These are phyloP conservation scores for Chalaropsis ovoidea DNA, from an alignment of 2,329 filamentous ascomycete species.

Conservation along the genomic window DNA sequence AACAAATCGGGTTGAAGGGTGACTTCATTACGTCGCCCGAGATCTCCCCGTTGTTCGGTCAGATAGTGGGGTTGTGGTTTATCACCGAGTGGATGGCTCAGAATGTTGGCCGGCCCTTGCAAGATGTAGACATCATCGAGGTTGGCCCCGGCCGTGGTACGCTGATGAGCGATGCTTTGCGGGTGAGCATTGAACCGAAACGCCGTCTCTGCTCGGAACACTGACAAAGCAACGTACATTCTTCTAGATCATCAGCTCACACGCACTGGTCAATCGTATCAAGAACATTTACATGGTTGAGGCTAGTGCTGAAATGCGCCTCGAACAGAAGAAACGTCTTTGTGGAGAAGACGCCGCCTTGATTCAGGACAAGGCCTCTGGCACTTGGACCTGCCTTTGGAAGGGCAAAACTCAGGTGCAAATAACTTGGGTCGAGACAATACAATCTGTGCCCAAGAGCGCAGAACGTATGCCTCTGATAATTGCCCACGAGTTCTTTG, in stretches of 20 bases:
- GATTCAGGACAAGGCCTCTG: slow-evolving; percentile 33
- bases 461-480: slow-evolving; percentile 64
- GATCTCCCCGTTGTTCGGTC: slow-evolving; percentile 94
- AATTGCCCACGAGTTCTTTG: slow-evolving; percentile 96
- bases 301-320: slow-evolving; percentile 69
- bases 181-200: slow-evolving; percentile 45
- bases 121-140: slow-evolving; percentile 75
- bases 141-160: slow-evolving; percentile 90
- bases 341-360: slow-evolving; percentile 61
- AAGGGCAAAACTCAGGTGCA: slow-evolving; percentile 44
- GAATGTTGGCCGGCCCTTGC: slow-evolving; percentile 46
- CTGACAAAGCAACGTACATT: slow-evolving; percentile 4
- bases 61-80: slow-evolving; percentile 88
- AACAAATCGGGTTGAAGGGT: slow-evolving; percentile 85
- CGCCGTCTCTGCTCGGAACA: neutral
- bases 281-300: slow-evolving; percentile 91
- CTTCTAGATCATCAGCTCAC: slow-evolving; percentile 68
- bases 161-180: slow-evolving; percentile 90
- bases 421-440: slow-evolving; percentile 85
- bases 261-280: slow-evolving; percentile 66
- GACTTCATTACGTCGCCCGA: slow-evolving; percentile 97
- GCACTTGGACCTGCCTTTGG: slow-evolving; percentile 8
- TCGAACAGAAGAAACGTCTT: slow-evolving; percentile 68
- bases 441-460: slow-evolving; percentile 69
- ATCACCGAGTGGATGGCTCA: slow-evolving; percentile 95